Evolutionary conservation across 2,329 filamentous ascomycete species (phyloP), one percentile per base, ranked within the genome.

Genomic region (Zasmidium cellare): DNA sequence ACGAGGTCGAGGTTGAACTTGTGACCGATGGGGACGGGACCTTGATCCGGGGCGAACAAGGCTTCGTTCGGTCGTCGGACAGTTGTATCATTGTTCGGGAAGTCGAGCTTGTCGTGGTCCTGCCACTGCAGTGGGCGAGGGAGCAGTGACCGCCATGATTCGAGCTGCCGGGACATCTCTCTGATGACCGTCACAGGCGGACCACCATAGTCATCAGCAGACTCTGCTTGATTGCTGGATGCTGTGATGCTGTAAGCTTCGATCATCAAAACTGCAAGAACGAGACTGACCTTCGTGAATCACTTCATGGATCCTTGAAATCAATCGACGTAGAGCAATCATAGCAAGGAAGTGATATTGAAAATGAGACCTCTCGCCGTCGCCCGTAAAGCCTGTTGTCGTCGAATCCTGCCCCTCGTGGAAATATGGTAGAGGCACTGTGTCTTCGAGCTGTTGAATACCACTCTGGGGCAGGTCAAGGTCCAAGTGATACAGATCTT

Each of bases 311-410:
- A 85, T 80, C 20, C 80, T 77, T 1, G 79, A 76, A 38, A 82
- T 80, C 2, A 87, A 71, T 22, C 80, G 75, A 19, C 81, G 76
- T 18, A 87, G 74, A 11, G 83, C 80, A 47, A 87, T 81, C 65
- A 86, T 83, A 0, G 84, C 84, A 2, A 82, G 78, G 67, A 85
- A 86, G 63, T 87, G 79, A 58, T 84, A 80, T 60, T 84, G 79
- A 56, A 82, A 84, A 58, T 84, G 79, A 1, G 81, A 80, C 9
- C 75, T 70, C 60, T 83, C 79, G 59, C 83, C 80, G 19, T 73
- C 75, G 12, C 77, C 19, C 18, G 53, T 14, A 19, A 23, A 44
- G 9, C 51, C 55, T 3, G 54, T 31, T 24, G 46, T 55, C 12
- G 53, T 35, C n/a, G 52, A 56, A 14, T 79, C 78, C 1, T 76